Evolutionary conservation across 2,329 filamentous ascomycete species (phyloP).

Genomic region (Cladosporium sp.): DNA sequence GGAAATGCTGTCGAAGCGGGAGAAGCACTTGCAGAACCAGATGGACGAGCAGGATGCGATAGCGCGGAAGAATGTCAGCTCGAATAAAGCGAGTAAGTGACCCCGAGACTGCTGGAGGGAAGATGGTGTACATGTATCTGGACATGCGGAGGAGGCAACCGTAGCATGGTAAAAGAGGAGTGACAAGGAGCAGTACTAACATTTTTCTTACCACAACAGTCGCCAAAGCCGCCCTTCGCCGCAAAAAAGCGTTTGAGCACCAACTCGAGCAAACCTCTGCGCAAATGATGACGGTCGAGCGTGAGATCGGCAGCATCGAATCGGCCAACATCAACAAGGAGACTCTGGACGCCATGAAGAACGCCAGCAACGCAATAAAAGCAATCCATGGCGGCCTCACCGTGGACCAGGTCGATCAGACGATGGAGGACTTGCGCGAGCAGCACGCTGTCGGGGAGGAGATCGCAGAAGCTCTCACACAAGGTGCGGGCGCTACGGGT

Average conservation of each 20-base stretch:
- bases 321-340: slow-evolving; percentile 98
- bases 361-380: slow-evolving; percentile 85
- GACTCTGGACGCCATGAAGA: slow-evolving; percentile 90
- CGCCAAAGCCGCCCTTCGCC: slow-evolving; percentile 81
- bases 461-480: slow-evolving; percentile 78
- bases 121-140: no score
- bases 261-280: slow-evolving; percentile 84
- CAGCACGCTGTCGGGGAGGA: slow-evolving; percentile 92
- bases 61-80: slow-evolving; percentile 79
- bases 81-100: slow-evolving; percentile 82
- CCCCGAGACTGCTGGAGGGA: background rate
- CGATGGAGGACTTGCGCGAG: slow-evolving; percentile 89
- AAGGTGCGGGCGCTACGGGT: slow-evolving; percentile 61
- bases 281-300: slow-evolving; percentile 88
- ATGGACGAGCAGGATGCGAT: slow-evolving; percentile 89
- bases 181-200: no score
- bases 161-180: background rate
- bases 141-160: background rate
- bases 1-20: slow-evolving; percentile 96
- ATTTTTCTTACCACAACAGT: slow-evolving; percentile 49
- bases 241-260: slow-evolving; percentile 93
- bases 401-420: slow-evolving; percentile 89
- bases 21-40: slow-evolving; percentile 84
- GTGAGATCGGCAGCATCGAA: slow-evolving; percentile 95
- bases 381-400: slow-evolving; percentile 86